phyloP scores from a whole-genome alignment of 2,329 filamentous ascomycete species.

The Lithohypha guttulata region DNA sequence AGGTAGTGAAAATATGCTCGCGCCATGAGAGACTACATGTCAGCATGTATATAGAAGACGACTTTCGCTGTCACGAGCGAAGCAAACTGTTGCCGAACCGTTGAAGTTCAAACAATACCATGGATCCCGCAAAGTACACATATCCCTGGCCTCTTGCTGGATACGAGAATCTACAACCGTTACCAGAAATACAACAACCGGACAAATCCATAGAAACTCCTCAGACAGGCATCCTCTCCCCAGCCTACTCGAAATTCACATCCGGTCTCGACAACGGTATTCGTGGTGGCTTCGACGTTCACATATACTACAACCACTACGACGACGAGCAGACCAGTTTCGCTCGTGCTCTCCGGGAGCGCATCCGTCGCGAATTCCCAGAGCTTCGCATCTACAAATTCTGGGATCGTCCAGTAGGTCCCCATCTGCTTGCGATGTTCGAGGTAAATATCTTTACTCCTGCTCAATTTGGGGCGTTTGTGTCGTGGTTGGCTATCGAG shows the following conservation, averaged over 20 bases:
- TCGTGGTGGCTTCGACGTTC: conserved; percentile 61
- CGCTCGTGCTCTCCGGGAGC: conserved; percentile 62
- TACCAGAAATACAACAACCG: conserved; percentile 25
- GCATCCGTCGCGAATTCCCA: conserved; percentile 64
- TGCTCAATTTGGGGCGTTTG: conserved; percentile 77
- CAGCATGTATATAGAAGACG: not conserved
- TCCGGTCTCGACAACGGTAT: conserved; percentile 24
- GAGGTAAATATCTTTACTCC: conserved; percentile 83
- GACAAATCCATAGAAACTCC: conserved; percentile 8
- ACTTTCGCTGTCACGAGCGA: not conserved
- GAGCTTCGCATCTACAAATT: conserved; percentile 61
- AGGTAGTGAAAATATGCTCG: no score
- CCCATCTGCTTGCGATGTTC: conserved; percentile 79
- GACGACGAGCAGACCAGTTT: conserved; percentile 54
- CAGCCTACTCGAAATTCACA: conserved; percentile 2
- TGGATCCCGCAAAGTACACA: conserved; percentile 40
- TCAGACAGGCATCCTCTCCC: not conserved
- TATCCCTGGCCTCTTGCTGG: conserved; percentile 46
- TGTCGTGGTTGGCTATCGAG: conserved; percentile 75
- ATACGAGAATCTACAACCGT: conserved; percentile 38
- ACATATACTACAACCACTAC: conserved; percentile 67
- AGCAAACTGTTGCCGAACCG: not conserved
- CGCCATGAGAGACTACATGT: not conserved
- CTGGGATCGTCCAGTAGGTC: conserved; percentile 68
- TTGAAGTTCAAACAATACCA: not conserved